Percentiles rank a stretch among this genome's conserved stretches.
Evolutionary conservation across 805 yeast genomes (phyloP).

Genomic region (Myxozyma neglecta): DNA sequence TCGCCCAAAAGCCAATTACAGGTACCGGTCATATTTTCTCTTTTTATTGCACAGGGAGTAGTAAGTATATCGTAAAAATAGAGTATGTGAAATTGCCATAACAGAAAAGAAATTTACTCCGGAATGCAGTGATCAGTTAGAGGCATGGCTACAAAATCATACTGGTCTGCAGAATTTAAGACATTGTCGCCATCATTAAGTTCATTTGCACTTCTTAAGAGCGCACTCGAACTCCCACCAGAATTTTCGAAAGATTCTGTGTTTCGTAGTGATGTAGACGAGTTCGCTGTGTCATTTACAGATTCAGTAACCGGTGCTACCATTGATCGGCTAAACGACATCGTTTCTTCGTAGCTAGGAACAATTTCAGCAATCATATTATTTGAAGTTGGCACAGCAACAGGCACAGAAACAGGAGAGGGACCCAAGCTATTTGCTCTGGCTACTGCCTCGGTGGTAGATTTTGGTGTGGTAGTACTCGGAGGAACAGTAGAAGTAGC

Average conservation of each 20-base stretch:
- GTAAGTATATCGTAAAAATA: too few relatives aligned
- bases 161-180: too few relatives aligned
- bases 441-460: not conserved
- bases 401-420: not conserved
- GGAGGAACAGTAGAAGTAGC: not conserved
- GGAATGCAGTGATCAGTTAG: too few relatives aligned
- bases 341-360: slow-evolving; percentile 22
- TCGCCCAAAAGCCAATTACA: too few relatives aligned
- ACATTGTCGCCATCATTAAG: too few relatives aligned
- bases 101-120: too few relatives aligned
- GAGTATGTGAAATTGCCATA: too few relatives aligned
- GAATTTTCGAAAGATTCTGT: not conserved
- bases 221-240: not conserved
- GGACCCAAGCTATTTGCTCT: not conserved
- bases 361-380: slow-evolving; percentile 19
- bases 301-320: not conserved
- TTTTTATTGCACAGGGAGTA: too few relatives aligned
- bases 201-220: too few relatives aligned
- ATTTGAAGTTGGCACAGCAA: not conserved
- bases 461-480: not conserved
- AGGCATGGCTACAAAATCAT: too few relatives aligned
- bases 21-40: too few relatives aligned
- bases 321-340: not conserved
- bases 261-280: not conserved
- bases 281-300: not conserved